phyloP scores from a whole-genome alignment of 176 grass and related monocot species.

The maize (Zea mays) region DNA sequence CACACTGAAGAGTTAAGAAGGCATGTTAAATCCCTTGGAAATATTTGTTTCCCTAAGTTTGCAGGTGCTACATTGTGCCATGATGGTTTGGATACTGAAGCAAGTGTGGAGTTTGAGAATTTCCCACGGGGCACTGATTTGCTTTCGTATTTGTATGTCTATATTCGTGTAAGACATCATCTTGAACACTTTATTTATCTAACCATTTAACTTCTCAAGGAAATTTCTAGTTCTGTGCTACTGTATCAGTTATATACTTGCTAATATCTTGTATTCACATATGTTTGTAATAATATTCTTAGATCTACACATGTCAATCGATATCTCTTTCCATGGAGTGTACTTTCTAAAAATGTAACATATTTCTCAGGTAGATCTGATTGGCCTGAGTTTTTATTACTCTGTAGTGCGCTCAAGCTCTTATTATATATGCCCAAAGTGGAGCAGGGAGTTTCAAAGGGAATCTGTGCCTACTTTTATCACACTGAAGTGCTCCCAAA shows the following conservation, averaged over 20 bases:
- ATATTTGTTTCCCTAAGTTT: slow-evolving; percentile 88
- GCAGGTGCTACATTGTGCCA: slow-evolving; percentile 67
- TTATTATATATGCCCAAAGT: slow-evolving; percentile 11
- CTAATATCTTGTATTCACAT: slow-evolving; percentile 30
- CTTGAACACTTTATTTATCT: slow-evolving; percentile 10
- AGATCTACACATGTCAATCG: not conserved
- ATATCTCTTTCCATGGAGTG: not conserved
- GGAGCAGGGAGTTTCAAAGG: not conserved
- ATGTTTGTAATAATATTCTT: not conserved
- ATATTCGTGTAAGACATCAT: slow-evolving; percentile 85
- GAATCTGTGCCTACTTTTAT: slow-evolving; percentile 14
- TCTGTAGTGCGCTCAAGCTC: not conserved
- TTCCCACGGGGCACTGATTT: slow-evolving; percentile 83
- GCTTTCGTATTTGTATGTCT: slow-evolving; percentile 96
- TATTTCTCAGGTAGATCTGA: not conserved
- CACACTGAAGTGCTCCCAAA: not conserved
- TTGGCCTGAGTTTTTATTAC: not conserved
- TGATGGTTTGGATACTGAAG: slow-evolving; percentile 75
- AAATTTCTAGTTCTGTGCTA: not conserved
- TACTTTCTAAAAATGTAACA: slow-evolving; percentile 2
- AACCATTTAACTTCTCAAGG: slow-evolving; percentile 18
- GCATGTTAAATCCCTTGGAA: slow-evolving; percentile 78
- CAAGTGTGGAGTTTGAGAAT: slow-evolving; percentile 74
- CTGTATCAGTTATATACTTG: slow-evolving; percentile 22
- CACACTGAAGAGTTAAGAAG: slow-evolving; percentile 91